phyloP scores from a whole-genome alignment of 805 yeast genomes.

The Isabelozyma rhagii region DNA sequence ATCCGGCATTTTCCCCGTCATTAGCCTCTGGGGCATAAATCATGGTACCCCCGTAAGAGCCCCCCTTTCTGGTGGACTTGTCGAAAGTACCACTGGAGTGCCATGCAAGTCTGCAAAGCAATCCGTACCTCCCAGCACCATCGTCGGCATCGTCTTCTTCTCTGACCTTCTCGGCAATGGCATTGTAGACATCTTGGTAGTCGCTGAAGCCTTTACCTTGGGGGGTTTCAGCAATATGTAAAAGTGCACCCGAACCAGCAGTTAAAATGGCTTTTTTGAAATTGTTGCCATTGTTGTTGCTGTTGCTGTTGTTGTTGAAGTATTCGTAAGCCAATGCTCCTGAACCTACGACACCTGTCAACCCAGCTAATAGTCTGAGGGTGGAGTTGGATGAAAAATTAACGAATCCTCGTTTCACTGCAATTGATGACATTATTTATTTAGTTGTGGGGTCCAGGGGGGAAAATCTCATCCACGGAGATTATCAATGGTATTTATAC shows the following conservation, averaged over 20 bases:
- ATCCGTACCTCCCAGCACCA: constrained; percentile 37
- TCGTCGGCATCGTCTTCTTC: constrained; percentile 40
- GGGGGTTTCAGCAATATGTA: constrained; percentile 32
- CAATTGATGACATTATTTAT: constrained; percentile 1
- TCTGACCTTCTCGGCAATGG: constrained; percentile 59
- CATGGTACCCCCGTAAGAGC: constrained; percentile 39
- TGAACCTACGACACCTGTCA: constrained; percentile 13
- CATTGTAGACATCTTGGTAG: constrained; percentile 67
- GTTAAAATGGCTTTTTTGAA: constrained; percentile 4
- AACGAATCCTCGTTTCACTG: neutral
- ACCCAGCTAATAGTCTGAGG: constrained; percentile 11
- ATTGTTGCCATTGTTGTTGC: neutral
- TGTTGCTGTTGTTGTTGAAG: constrained; percentile 12
- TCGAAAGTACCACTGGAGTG: constrained; percentile 34
- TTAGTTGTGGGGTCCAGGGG: neutral
- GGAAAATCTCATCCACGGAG: neutral
- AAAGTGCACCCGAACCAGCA: constrained; percentile 9
- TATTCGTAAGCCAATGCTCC: constrained; percentile 18
- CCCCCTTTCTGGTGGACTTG: constrained; percentile 25
- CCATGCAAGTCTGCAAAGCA: constrained; percentile 38
- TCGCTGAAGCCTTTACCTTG: constrained; percentile 43
- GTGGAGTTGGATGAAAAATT: neutral
- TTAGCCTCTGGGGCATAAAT: constrained; percentile 26
- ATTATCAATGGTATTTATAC: neutral
- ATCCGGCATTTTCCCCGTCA: constrained; percentile 57